phyloP scores from a whole-genome alignment of 495 filamentous ascomycete genomes.

The Beverwykella pulmonaria region DNA sequence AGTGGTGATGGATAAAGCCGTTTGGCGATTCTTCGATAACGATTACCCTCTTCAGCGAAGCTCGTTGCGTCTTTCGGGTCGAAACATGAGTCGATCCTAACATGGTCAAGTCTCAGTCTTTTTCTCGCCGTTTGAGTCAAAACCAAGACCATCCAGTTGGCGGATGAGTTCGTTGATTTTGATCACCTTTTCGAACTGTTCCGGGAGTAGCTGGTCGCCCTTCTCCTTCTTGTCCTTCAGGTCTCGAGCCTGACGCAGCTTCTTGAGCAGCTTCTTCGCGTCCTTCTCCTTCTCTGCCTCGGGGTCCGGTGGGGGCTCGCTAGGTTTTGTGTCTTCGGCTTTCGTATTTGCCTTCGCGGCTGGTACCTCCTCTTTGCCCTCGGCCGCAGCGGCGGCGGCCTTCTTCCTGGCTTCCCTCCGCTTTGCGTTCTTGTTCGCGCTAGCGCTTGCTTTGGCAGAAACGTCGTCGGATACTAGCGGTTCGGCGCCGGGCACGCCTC shows the following conservation, averaged over 20 bases:
- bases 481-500: conserved; percentile 81
- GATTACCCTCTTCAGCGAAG: conserved; percentile 6
- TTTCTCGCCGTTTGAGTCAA: conserved; percentile 67
- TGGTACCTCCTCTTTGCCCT: conserved; percentile 46
- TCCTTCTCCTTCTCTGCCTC: conserved; percentile 90
- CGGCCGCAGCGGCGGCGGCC: conserved; percentile 61
- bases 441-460: conserved; percentile 50
- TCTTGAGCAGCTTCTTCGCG: conserved; percentile 91
- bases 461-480: conserved; percentile 49
- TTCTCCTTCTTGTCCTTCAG: conserved; percentile 87
- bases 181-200: conserved; percentile 97
- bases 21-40: conserved; percentile 9
- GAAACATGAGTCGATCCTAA: conserved; percentile 4
- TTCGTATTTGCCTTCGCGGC: conserved; percentile 43
- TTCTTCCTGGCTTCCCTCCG: conserved; percentile 85
- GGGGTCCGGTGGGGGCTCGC: conserved; percentile 51
- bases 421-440: conserved; percentile 89
- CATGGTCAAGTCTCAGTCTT: conserved; percentile 41
- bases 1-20: background rate
- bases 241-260: conserved; percentile 88
- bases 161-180: conserved; percentile 92
- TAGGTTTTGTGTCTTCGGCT: conserved; percentile 3
- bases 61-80: conserved; percentile 14
- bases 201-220: conserved; percentile 79
- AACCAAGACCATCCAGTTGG: conserved; percentile 83